Evolutionary conservation across 2,329 filamentous ascomycete species (phyloP).

Genomic region (Sporothrix mexicana): DNA sequence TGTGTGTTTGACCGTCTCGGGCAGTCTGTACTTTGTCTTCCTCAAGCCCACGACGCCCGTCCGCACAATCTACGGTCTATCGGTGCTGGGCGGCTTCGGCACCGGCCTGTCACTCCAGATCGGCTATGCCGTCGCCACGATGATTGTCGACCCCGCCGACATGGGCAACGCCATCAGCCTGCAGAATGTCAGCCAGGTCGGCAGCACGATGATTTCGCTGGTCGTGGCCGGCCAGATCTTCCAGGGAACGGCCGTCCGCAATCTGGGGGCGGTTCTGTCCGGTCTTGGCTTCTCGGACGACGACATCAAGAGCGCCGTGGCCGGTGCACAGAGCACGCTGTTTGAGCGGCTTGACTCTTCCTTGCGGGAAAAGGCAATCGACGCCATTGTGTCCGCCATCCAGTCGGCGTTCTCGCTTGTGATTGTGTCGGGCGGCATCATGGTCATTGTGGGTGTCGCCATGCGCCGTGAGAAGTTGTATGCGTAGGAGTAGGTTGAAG

Average conservation of each 20-base stretch:
- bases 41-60: conserved; percentile 36
- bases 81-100: conserved; percentile 38
- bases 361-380: neutral
- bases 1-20: conserved; percentile 36
- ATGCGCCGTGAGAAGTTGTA: conserved; percentile 13
- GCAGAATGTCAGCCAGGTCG: conserved; percentile 43
- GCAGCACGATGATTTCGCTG: conserved; percentile 40
- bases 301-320: conserved; percentile 12
- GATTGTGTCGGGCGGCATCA: conserved; percentile 9
- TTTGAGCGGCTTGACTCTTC: neutral
- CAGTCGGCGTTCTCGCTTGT: conserved; percentile 40
- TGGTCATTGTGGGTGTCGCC: neutral
- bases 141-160: conserved; percentile 37
- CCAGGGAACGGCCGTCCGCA: conserved; percentile 20
- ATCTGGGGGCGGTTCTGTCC: neutral
- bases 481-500: neutral
- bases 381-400: conserved; percentile 44
- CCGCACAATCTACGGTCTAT: conserved; percentile 38
- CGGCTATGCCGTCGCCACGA: conserved; percentile 42
- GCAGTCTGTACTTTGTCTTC: conserved; percentile 37
- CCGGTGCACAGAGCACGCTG: conserved; percentile 18
- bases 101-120: conserved; percentile 40
- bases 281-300: neutral
- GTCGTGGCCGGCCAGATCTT: conserved; percentile 43
- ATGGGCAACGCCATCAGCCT: conserved; percentile 40